A percentile compares a stretch with the other conserved stretches of the same genome.
These are phyloP conservation scores for Aureobasidium sp. DNA, from an alignment of 2,329 filamentous ascomycete genomes.

Conservation along the genomic window DNA sequence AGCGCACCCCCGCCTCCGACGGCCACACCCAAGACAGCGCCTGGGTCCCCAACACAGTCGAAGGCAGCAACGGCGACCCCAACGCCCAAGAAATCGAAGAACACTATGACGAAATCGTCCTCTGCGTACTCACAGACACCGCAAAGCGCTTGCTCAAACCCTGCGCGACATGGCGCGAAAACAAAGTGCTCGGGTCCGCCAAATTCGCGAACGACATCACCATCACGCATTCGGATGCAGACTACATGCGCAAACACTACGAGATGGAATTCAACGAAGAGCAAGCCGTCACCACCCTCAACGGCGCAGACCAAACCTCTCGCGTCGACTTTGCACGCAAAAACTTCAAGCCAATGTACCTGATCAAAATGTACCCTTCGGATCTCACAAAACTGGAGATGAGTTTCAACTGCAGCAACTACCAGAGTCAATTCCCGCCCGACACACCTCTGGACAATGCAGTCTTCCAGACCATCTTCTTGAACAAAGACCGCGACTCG, in stretches of 20 bases:
- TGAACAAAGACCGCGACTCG: slow-evolving; percentile 48
- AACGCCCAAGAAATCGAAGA: slow-evolving; percentile 38
- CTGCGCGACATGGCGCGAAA: slow-evolving; percentile 54
- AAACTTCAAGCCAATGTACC: slow-evolving; percentile 57
- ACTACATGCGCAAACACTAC: slow-evolving; percentile 62
- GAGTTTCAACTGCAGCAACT: slow-evolving; percentile 55
- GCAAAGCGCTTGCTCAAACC: slow-evolving; percentile 51
- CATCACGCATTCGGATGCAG: slow-evolving; percentile 56
- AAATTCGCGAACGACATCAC: slow-evolving; percentile 64
- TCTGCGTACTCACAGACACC: slow-evolving; percentile 52
- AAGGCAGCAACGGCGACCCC: slow-evolving; percentile 32
- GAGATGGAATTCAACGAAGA: slow-evolving; percentile 50
- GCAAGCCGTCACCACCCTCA: slow-evolving; percentile 36
- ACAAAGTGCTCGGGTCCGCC: slow-evolving; percentile 60
- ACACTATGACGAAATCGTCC: slow-evolving; percentile 56
- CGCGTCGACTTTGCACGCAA: slow-evolving; percentile 40
- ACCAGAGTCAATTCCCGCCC: slow-evolving; percentile 61
- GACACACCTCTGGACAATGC: slow-evolving; percentile 49
- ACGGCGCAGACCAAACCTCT: slow-evolving; percentile 33
- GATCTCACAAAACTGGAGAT: slow-evolving; percentile 50
- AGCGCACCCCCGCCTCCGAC: slow-evolving; percentile 35
- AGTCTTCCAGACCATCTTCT: slow-evolving; percentile 63
- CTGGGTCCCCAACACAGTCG: slow-evolving; percentile 31
- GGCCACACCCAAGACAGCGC: slow-evolving; percentile 39
- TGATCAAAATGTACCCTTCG: slow-evolving; percentile 51